Percentiles rank a stretch among this genome's conserved stretches.
Evolutionary conservation across 2,329 filamentous ascomycete species (phyloP).

Genomic region (Verticillium nonalfalfae): DNA sequence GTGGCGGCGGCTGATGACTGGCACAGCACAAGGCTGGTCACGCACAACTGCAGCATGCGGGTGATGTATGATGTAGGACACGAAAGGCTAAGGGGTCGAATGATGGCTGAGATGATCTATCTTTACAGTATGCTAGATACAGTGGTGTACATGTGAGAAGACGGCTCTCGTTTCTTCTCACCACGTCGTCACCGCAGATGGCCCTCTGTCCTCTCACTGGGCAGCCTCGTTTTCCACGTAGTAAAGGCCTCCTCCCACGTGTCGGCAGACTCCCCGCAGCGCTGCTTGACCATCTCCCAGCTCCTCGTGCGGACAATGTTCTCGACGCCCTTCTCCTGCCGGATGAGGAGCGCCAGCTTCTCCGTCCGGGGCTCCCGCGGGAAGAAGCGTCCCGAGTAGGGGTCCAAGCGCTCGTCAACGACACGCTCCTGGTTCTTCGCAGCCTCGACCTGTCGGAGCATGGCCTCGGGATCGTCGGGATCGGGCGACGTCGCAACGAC

Average conservation of each 20-base stretch:
- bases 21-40: too few relatives aligned
- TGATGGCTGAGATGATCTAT: neutral
- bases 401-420: constrained; percentile 84
- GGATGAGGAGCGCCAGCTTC: constrained; percentile 63
- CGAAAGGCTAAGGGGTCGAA: too few relatives aligned
- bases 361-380: constrained; percentile 75
- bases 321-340: constrained; percentile 72
- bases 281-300: constrained; percentile 71
- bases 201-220: neutral
- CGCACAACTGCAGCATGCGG: too few relatives aligned
- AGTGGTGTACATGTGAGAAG: neutral
- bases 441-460: constrained; percentile 63
- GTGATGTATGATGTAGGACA: too few relatives aligned
- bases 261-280: constrained; percentile 57
- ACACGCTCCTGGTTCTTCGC: constrained; percentile 64
- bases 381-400: constrained; percentile 82
- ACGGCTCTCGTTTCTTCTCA: too few relatives aligned
- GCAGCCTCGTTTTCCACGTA: constrained; percentile 43
- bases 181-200: neutral
- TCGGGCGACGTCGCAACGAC: constrained; percentile 82
- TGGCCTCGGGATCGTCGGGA: constrained; percentile 74
- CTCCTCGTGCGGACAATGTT: constrained; percentile 73
- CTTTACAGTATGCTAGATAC: neutral
- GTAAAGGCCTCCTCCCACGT: constrained; percentile 62
- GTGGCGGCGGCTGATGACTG: neutral